Evolutionary conservation across 352 stramenopile genomes (phyloP).

Genomic region (Pythium apleroticum): DNA sequence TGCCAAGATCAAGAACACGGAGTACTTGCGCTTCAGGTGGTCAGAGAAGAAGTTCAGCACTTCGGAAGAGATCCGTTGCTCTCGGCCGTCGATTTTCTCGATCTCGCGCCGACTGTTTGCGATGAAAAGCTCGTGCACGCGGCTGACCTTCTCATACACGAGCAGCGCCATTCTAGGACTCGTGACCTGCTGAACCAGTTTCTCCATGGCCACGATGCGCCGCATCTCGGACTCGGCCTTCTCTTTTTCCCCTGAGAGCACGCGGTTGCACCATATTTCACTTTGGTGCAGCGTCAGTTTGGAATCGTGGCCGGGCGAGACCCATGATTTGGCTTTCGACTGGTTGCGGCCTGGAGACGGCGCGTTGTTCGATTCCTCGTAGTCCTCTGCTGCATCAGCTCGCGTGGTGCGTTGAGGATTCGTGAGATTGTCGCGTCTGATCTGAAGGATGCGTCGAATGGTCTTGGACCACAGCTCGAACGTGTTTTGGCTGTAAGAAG

Average conservation of each 20-base stretch:
- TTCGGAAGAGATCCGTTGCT: constrained; percentile 46
- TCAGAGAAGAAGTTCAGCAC: constrained; percentile 83
- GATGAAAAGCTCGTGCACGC: constrained; percentile 83
- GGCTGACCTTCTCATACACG: constrained; percentile 87
- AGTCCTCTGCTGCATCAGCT: neutral
- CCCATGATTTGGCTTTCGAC: constrained; percentile 37
- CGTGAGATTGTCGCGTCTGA: constrained; percentile 42
- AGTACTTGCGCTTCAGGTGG: constrained; percentile 87
- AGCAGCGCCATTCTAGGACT: constrained; percentile 79
- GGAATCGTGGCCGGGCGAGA: constrained; percentile 82
- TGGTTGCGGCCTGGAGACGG: constrained; percentile 8
- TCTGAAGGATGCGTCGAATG: constrained; percentile 64
- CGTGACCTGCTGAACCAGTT: constrained; percentile 77
- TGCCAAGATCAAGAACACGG: constrained; percentile 83
- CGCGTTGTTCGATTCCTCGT: constrained; percentile 17
- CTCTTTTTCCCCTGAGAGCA: constrained; percentile 76
- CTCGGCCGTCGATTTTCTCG: constrained; percentile 47
- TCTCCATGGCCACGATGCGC: constrained; percentile 85
- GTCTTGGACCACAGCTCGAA: constrained; percentile 88
- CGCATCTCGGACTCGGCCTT: constrained; percentile 83
- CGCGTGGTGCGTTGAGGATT: neutral
- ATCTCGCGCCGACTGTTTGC: constrained; percentile 80
- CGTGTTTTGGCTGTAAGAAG: constrained; percentile 74
- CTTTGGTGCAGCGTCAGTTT: constrained; percentile 82
- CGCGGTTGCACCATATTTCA: constrained; percentile 84